A percentile compares a stretch with the other conserved stretches of the same genome.
Evolutionary conservation across 2,329 filamentous ascomycete species (phyloP).

Genomic region (Botrytis medusae): DNA sequence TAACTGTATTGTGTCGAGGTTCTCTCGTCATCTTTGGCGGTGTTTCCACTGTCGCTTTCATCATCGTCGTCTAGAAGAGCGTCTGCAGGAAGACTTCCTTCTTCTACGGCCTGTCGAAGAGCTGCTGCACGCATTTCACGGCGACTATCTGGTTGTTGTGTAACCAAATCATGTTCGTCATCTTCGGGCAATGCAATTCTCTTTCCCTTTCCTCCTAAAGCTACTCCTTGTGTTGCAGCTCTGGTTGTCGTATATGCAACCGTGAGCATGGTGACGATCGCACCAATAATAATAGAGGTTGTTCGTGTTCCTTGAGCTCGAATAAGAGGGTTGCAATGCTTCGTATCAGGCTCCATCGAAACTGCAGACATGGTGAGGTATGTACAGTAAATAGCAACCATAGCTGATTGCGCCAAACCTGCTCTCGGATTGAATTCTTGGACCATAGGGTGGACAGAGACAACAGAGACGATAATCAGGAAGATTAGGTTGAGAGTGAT

Average conservation of each 20-base stretch:
- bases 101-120: slow-evolving; percentile 86
- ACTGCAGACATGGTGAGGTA: slow-evolving; percentile 98
- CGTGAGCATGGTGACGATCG: slow-evolving; percentile 93
- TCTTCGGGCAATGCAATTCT: slow-evolving; percentile 64
- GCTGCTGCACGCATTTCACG: slow-evolving; percentile 93
- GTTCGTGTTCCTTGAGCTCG: slow-evolving; percentile 83
- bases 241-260: slow-evolving; percentile 97
- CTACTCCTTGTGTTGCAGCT: slow-evolving; percentile 86
- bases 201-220: slow-evolving; percentile 62
- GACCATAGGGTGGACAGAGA: slow-evolving; percentile 86
- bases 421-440: slow-evolving; percentile 93
- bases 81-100: slow-evolving; percentile 86
- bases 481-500: slow-evolving; percentile 92
- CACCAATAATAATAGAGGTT: slow-evolving; percentile 87
- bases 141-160: slow-evolving; percentile 74
- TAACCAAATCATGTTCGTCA: slow-evolving; percentile 86
- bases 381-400: slow-evolving; percentile 97
- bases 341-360: slow-evolving; percentile 96
- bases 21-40: slow-evolving; percentile 82
- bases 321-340: slow-evolving; percentile 89
- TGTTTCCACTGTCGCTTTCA: slow-evolving; percentile 57
- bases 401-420: slow-evolving; percentile 93
- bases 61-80: slow-evolving; percentile 74
- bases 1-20: slow-evolving; percentile 94
- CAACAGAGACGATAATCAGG: slow-evolving; percentile 73